Evolutionary conservation across 352 stramenopile genomes (phyloP).

Genomic region (Phytophthora fragariaefolia): DNA sequence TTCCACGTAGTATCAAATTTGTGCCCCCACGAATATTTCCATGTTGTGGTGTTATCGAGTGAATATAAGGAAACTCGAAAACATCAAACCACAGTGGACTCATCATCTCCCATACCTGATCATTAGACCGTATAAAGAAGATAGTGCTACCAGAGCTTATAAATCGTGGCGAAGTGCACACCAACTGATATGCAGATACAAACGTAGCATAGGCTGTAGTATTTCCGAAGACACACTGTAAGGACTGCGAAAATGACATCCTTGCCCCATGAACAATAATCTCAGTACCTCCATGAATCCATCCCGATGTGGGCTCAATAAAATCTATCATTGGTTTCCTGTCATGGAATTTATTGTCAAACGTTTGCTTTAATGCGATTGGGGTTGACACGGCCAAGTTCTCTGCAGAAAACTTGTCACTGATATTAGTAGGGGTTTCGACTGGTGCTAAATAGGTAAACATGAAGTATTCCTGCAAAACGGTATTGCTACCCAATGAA

Average conservation of each 20-base stretch:
- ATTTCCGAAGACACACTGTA: constrained; percentile 49
- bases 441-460: constrained; percentile 30
- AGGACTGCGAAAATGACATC: constrained; percentile 25
- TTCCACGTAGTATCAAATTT: constrained; percentile 34
- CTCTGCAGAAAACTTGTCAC: neutral
- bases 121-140: constrained; percentile 31
- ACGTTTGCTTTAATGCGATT: neutral
- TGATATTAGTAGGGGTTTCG: neutral
- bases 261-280: constrained; percentile 39
- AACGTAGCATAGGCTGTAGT: constrained; percentile 31
- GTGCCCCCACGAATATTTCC: constrained; percentile 40
- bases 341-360: neutral
- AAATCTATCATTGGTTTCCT: constrained; percentile 23
- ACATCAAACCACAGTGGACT: constrained; percentile 33
- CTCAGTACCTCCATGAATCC: constrained; percentile 39
- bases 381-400: neutral
- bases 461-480: constrained; percentile 24
- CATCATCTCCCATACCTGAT: constrained; percentile 15
- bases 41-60: constrained; percentile 25
- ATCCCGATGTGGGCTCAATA: constrained; percentile 41
- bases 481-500: constrained; percentile 31
- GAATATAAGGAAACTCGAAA: constrained; percentile 24
- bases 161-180: constrained; percentile 40
- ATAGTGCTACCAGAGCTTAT: neutral
- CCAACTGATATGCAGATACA: constrained; percentile 29